A percentile compares a stretch with the other conserved stretches of the same genome.
phyloP scores from a whole-genome alignment of 2,329 filamentous ascomycete species.

The Neonectria coccinea region DNA sequence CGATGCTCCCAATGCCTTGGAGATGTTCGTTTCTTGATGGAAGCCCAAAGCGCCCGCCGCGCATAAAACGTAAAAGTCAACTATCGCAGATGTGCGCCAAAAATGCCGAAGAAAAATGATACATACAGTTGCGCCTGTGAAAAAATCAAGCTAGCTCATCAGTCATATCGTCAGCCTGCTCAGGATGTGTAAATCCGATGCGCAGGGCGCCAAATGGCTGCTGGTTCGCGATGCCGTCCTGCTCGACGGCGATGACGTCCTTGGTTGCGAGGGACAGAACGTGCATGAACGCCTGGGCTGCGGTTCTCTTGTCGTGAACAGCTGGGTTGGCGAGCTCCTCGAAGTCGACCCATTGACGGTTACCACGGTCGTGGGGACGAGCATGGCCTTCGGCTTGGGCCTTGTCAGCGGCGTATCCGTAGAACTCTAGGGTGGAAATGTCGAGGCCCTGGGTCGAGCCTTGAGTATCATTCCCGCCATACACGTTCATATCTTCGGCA shows the following conservation, averaged over 20 bases:
- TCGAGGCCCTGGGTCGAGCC: conserved; percentile 56
- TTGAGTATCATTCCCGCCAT: conserved; percentile 46
- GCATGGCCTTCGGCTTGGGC: conserved; percentile 50
- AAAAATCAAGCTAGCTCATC: conserved; percentile 36
- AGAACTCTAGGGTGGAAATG: conserved; percentile 59
- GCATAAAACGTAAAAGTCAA: conserved; percentile 14
- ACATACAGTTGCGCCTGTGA: neutral
- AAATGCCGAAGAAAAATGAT: conserved; percentile 14
- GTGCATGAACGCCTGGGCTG: conserved; percentile 82
- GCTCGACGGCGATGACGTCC: conserved; percentile 70
- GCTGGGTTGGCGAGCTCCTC: conserved; percentile 73
- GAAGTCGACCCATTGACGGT: conserved; percentile 70
- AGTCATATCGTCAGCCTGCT: conserved; percentile 32
- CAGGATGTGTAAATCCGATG: conserved; percentile 52
- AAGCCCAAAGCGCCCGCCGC: neutral
- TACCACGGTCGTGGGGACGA: conserved; percentile 48
- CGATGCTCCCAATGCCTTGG: conserved; percentile 4
- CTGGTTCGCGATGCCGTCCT: conserved; percentile 58
- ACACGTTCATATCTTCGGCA: conserved; percentile 38
- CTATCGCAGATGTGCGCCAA: conserved; percentile 14
- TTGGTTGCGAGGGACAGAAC: conserved; percentile 78
- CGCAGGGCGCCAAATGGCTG: conserved; percentile 61
- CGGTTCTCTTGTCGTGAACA: conserved; percentile 68
- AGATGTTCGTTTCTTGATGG: conserved; percentile 2
- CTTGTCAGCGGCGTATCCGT: conserved; percentile 56